Base-by-base conservation (phyloP, 75 land plant species). In the Cunninghamia lanceolata region DNA sequence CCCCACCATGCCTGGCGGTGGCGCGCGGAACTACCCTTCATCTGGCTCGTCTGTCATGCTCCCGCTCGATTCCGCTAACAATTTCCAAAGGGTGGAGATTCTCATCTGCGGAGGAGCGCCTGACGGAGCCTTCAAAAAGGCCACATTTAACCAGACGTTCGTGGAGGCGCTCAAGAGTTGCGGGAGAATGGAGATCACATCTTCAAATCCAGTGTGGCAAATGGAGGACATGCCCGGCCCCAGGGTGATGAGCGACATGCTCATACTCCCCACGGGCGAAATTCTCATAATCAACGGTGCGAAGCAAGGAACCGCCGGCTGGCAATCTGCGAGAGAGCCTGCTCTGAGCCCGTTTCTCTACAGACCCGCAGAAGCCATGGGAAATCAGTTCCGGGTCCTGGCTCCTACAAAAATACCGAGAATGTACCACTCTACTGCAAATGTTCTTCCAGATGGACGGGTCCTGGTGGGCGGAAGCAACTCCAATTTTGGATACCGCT, bases 201-300 rank as follows among this genome's bases (percentile, higher is more conserved):
- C 80, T 0, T 83, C 86, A 9, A 40, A 84, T 0, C 90, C 91
- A 36, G n/a, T 78, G 81, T 93, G 94, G 94, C 40, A 19, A 45
- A 90, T 93, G 86, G 91, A 93, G 87, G 84, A 73, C n/a, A 93
- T 93, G 93, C 94, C 94, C 3, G 85, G 71, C 17, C 88, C 91
- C 30, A 84, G 94, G 8, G 86, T 93, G 8, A 86, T 91, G 91
- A 56, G 82, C 73, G 94, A 93, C 77, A 92, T 92, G 91, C 39
- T 93, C 39, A 35, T 93, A 4, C 88, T 93, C 6, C 94, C 94
- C 17, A 91, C 91, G 0, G 93, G 90, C 2, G 86, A 91, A 45
- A 46, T 93, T 1, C 91, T 93, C 6, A 88, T 93, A 43, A 87
- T 93, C 84, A 93, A 93, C 82, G 93, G 94, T 7, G 94, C 94